Percentiles rank a stretch among this genome's conserved stretches.
phyloP scores from a whole-genome alignment of 2,329 filamentous ascomycete genomes.

The Phialophora verrucosa region DNA sequence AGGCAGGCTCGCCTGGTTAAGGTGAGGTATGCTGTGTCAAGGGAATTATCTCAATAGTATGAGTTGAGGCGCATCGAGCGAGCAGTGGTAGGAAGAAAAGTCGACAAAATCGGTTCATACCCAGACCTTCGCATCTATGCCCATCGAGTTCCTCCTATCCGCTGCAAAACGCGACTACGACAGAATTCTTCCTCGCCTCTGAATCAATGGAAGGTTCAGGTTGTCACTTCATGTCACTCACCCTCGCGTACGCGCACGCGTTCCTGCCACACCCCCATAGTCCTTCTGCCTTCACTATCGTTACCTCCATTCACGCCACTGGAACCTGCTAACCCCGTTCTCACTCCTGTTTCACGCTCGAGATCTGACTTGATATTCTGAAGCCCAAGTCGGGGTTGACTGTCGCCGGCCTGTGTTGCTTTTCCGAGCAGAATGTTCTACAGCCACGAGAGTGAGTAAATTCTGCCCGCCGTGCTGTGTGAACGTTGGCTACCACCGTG shows the following conservation, averaged over 20 bases:
- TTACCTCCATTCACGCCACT: neutral
- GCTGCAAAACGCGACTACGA: neutral
- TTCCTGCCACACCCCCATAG: neutral
- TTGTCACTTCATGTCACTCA: neutral
- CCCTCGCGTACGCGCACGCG: neutral
- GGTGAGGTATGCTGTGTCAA: neutral
- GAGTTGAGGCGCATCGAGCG: neutral
- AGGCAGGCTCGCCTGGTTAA: neutral
- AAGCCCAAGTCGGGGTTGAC: neutral
- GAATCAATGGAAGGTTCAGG: neutral
- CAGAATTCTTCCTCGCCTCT: neutral
- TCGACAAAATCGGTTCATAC: neutral
- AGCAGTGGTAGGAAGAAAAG: neutral
- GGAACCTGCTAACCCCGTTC: neutral
- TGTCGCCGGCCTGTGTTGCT: neutral
- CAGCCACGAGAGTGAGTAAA: conserved; percentile 81
- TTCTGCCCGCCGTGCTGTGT: neutral
- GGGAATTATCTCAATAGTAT: neutral
- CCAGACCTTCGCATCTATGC: neutral
- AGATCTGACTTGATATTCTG: neutral
- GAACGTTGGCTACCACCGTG: neutral
- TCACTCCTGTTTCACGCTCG: neutral
- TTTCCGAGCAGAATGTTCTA: conserved; percentile 75
- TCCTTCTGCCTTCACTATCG: neutral
- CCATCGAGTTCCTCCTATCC: neutral